A percentile compares a stretch with the other conserved stretches of the same genome.
Evolutionary conservation across 768 basidiomycete species (phyloP).

Genomic region (Psilocybe cyanescens): DNA sequence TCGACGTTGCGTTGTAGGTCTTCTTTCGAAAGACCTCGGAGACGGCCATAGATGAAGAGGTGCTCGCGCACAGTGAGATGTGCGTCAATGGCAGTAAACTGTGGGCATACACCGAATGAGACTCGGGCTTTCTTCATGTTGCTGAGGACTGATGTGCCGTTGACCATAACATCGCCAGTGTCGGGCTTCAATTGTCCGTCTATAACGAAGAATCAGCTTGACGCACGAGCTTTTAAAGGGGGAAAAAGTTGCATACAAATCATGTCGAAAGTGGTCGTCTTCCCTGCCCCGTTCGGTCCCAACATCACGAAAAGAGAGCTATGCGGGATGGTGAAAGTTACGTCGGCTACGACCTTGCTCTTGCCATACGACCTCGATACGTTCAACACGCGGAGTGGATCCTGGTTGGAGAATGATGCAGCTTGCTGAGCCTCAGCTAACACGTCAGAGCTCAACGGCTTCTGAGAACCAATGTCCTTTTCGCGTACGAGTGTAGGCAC

Average conservation of each 20-base stretch:
- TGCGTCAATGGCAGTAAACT: constrained; percentile 82
- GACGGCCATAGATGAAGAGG: constrained; percentile 69
- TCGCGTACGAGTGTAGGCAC: not conserved
- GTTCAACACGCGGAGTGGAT: constrained; percentile 64
- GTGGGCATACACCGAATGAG: constrained; percentile 80
- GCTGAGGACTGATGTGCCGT: constrained; percentile 62
- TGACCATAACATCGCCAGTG: constrained; percentile 68
- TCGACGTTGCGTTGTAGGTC: constrained; percentile 59
- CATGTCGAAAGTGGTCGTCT: constrained; percentile 81
- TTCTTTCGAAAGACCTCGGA: constrained; percentile 64
- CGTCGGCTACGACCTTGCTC: constrained; percentile 69
- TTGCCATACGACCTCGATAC: constrained; percentile 64
- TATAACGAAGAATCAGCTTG: constrained; percentile 24
- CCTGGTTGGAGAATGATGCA: constrained; percentile 46
- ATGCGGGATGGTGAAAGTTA: constrained; percentile 65
- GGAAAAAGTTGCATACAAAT: constrained; percentile 54
- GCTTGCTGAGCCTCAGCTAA: constrained; percentile 39
- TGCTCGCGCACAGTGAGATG: constrained; percentile 82
- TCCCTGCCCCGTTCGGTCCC: constrained; percentile 85
- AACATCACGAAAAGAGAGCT: constrained; percentile 72
- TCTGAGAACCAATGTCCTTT: not conserved
- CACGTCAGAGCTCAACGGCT: constrained; percentile 7
- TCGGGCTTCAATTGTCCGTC: constrained; percentile 75
- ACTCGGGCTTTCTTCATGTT: constrained; percentile 65
- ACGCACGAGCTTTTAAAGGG: not conserved